Percentiles rank a stretch among this genome's conserved stretches.
Conservation (phyloP, 2,329 filamentous ascomycete species). For the Dactylellina drechsleri region DNA sequence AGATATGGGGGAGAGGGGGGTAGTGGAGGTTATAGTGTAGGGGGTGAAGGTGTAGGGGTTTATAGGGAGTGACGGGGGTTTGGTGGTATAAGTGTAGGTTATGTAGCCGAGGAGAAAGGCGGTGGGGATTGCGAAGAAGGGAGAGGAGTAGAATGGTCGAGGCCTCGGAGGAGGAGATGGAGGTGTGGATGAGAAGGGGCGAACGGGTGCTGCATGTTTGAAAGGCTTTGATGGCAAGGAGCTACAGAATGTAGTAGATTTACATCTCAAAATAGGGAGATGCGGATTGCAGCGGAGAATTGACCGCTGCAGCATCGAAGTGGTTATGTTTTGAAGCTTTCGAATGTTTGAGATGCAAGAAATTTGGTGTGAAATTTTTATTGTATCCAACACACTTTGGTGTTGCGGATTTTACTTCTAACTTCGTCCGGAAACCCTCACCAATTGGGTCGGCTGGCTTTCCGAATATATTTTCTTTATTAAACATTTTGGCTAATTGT, state of each 20-base stretch:
- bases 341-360: too few relatives aligned
- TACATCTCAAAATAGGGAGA: conserved; percentile 21
- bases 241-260: neutral
- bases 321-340: neutral
- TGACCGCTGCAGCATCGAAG: conserved; percentile 35
- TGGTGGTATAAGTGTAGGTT: conserved; percentile 34
- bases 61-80: conserved; percentile 65
- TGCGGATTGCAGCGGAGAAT: conserved; percentile 19
- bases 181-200: neutral
- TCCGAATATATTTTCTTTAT: too few relatives aligned
- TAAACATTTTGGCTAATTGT: too few relatives aligned
- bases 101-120: conserved; percentile 65
- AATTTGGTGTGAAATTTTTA: too few relatives aligned
- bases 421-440: too few relatives aligned
- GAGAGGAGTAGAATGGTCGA: conserved; percentile 36
- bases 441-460: too few relatives aligned
- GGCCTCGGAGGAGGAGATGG: neutral
- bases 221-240: neutral
- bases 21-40: conserved; percentile 72
- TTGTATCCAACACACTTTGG: too few relatives aligned
- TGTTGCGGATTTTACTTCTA: too few relatives aligned
- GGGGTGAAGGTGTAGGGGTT: conserved; percentile 72
- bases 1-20: conserved; percentile 71
- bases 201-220: neutral
- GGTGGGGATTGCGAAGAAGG: conserved; percentile 44